Evolutionary conservation across 129 eudicot species (phyloP), one percentile per base, ranked within the genome.

Genomic region (Tanacetum coccineum): DNA sequence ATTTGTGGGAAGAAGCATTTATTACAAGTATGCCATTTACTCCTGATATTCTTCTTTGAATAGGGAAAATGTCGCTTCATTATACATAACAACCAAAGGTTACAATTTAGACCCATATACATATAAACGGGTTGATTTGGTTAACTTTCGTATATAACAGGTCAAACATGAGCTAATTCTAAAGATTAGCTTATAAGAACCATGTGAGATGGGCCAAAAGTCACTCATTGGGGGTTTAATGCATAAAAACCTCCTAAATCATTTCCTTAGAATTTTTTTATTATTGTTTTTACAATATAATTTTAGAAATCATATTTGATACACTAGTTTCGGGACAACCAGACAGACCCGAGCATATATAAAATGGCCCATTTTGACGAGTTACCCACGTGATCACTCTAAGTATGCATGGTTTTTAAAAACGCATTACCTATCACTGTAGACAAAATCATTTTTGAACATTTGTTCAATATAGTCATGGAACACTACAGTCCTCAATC

Each of bases 1-100:
- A 86, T 57, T 65, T 70, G 64, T 93, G 96, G 96, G 74, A 68
- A 70, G 98, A 88, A 81, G 98, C 98, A 58, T 93, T 93, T 61
- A 76, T 86, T 64, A 86, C 96, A 61, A 93, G 98, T 93, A 79
- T 76, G 82, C 61, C 61, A 26, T 50, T 61, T 62, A 59, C 58
- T 59, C 36, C 30, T 22, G 1, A 2, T 22, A 22, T 22, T 22
- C 25, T 22, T 22, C 25, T 22, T 22, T 22, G 25, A 22, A 22
- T 22, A 22, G 25, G 25, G 25, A 22, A 22, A 22, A 22, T 22
- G 25, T 22, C 25, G 25, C 1, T 22, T 22, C 2, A 22, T 22
- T 22, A 22, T 22, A 22, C n/a, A 22, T 22, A 22, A n/a, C n/a
- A n/a, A n/a, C n/a, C n/a, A n/a, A 22, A 2, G 25, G 25, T 22